Evolutionary conservation across 495 filamentous ascomycete species (phyloP).

Genomic region (Thermothielavioides terrestris): DNA sequence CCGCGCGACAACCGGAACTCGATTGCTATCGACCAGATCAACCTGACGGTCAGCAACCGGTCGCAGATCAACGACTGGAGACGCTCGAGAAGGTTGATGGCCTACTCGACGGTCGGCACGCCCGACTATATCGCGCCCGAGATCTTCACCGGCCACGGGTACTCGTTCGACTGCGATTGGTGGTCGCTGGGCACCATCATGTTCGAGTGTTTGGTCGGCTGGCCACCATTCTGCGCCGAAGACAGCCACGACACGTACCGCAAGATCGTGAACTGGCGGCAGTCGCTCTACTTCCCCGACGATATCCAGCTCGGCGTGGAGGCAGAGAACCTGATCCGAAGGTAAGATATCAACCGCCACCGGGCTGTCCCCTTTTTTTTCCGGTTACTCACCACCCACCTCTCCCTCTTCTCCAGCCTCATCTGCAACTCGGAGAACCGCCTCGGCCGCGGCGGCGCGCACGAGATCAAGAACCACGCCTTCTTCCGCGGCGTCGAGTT

Average conservation of each 20-base stretch:
- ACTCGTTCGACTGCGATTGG: conserved; percentile 96
- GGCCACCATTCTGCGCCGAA: conserved; percentile 98
- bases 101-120: conserved; percentile 96
- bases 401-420: conserved; percentile 45
- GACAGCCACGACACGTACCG: conserved; percentile 96
- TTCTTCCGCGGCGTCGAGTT: conserved; percentile 97
- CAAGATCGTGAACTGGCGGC: conserved; percentile 97
- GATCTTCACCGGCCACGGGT: conserved; percentile 93
- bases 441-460: conserved; percentile 71
- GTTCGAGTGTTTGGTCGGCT: conserved; percentile 98
- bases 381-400: neutral
- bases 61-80: conserved; percentile 97
- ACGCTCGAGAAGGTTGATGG: conserved; percentile 87
- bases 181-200: conserved; percentile 98
- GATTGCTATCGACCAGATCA: conserved; percentile 94
- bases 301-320: conserved; percentile 82
- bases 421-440: conserved; percentile 88
- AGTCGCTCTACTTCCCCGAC: conserved; percentile 92
- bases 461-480: conserved; percentile 84
- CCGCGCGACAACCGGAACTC: conserved; percentile 70
- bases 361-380: neutral
- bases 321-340: conserved; percentile 80
- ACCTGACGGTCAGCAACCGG: conserved; percentile 94
- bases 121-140: conserved; percentile 98
- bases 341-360: conserved; percentile 38